Conservation (phyloP, 2,329 filamentous ascomycete genomes). For the Paecilomyces sp. region DNA sequence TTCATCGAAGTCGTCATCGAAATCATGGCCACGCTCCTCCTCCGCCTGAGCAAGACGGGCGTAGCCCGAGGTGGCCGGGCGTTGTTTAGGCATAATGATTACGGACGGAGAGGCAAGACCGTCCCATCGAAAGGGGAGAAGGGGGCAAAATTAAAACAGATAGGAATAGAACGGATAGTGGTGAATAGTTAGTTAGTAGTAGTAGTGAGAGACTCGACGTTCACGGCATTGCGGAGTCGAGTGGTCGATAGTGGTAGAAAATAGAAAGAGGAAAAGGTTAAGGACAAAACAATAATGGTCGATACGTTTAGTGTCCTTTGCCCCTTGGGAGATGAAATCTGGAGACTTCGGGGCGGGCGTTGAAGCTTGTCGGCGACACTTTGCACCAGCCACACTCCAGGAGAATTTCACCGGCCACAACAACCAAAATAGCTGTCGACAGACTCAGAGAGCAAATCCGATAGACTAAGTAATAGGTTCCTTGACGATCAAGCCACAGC, state of each 20-base stretch:
- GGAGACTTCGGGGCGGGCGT: background rate
- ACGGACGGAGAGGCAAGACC: conserved; percentile 16
- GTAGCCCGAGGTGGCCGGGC: conserved; percentile 73
- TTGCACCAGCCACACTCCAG: background rate
- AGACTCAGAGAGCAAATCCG: no score
- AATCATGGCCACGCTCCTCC: conserved; percentile 40
- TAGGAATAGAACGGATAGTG: background rate
- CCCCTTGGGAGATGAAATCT: background rate
- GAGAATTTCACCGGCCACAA: background rate
- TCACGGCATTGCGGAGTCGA: background rate
- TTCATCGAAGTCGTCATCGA: conserved; percentile 62
- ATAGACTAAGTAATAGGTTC: background rate
- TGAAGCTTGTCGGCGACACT: background rate
- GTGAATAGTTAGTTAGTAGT: no score
- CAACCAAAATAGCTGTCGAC: background rate
- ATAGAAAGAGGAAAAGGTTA: background rate
- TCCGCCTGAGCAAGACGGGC: conserved; percentile 79
- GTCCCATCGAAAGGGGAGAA: background rate
- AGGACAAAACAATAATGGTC: background rate
- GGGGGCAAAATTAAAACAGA: background rate
- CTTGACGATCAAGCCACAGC: background rate
- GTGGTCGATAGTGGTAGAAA: background rate
- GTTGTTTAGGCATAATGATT: conserved; percentile 56
- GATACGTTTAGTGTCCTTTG: background rate
- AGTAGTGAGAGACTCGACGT: background rate